Evolutionary conservation across 2,329 filamentous ascomycete genomes (phyloP).

Genomic region (Calonectria leucothoes): DNA sequence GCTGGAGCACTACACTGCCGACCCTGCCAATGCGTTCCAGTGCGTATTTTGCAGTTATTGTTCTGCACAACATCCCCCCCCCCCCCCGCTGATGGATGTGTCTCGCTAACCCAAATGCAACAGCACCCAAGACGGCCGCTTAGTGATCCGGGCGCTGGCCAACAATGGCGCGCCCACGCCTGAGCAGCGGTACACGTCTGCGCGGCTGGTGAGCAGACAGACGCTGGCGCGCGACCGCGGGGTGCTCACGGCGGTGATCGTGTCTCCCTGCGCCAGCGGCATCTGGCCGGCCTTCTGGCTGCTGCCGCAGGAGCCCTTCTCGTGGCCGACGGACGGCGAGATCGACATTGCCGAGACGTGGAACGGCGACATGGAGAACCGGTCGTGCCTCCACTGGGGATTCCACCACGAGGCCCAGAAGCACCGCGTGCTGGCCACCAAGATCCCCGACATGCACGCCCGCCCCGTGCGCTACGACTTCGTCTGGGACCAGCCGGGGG

Average conservation of each 20-base stretch:
- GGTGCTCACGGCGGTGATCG: slow-evolving; percentile 62
- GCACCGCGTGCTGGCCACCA: slow-evolving; percentile 65
- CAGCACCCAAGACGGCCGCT: slow-evolving; percentile 59
- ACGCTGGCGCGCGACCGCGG: slow-evolving; percentile 63
- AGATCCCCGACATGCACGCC: slow-evolving; percentile 59
- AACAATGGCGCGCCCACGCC: slow-evolving; percentile 46
- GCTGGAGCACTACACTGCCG: slow-evolving; percentile 66
- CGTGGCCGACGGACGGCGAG: slow-evolving; percentile 70
- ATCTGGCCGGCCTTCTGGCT: slow-evolving; percentile 74
- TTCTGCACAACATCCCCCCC: too few relatives aligned
- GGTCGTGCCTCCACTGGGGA: slow-evolving; percentile 70
- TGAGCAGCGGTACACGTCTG: slow-evolving; percentile 63
- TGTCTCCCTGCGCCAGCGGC: slow-evolving; percentile 64
- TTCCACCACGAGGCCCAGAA: slow-evolving; percentile 66
- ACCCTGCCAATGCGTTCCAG: slow-evolving; percentile 64
- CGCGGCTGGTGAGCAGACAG: slow-evolving; percentile 64
- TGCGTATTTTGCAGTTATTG: too few relatives aligned
- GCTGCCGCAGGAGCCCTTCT: slow-evolving; percentile 67
- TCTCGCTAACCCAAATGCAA: neutral
- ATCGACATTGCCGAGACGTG: slow-evolving; percentile 72
- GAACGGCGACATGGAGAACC: slow-evolving; percentile 68
- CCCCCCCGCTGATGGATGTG: accelerated
- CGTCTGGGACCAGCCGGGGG: slow-evolving; percentile 63
- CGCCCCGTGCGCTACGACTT: slow-evolving; percentile 65
- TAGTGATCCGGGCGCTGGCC: slow-evolving; percentile 65